Percentiles rank a stretch among this genome's conserved stretches.
phyloP scores from a whole-genome alignment of 1,284 basidiomycete genomes.

The Ustilago xerochloae region DNA sequence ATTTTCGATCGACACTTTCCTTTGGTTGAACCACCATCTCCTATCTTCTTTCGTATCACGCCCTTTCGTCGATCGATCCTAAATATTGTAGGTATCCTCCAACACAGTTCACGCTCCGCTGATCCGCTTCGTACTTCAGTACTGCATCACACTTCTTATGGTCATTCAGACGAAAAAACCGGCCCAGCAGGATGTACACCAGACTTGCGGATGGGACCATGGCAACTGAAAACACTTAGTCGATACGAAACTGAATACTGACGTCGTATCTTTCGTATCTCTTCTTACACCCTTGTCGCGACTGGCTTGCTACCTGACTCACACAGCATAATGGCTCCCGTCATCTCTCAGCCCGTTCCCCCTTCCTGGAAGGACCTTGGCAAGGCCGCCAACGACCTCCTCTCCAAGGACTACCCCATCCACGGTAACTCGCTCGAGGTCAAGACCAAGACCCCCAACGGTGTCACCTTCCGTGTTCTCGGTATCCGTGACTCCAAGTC shows the following conservation, averaged over 20 bases:
- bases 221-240: neutral
- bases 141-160: neutral
- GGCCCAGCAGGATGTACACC: neutral
- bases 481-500: conserved; percentile 67
- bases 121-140: too few relatives aligned
- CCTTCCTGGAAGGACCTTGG: conserved; percentile 72
- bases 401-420: conserved; percentile 93
- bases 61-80: conserved; percentile 20
- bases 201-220: too few relatives aligned
- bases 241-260: neutral
- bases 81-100: conserved; percentile 16
- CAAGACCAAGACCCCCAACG: conserved; percentile 89
- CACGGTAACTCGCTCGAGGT: conserved; percentile 75
- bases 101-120: neutral
- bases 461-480: conserved; percentile 70
- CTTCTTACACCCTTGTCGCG: too few relatives aligned
- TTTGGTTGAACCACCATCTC: conserved; percentile 24
- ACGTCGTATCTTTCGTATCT: neutral
- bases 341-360: conserved; percentile 62
- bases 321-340: conserved; percentile 35
- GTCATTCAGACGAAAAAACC: neutral
- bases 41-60: conserved; percentile 20
- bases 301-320: too few relatives aligned
- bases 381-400: conserved; percentile 88
- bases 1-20: neutral